Evolutionary conservation across 2,329 filamentous ascomycete species (phyloP), one percentile per base, ranked within the genome.

Genomic region (Incumbomyces lentus): DNA sequence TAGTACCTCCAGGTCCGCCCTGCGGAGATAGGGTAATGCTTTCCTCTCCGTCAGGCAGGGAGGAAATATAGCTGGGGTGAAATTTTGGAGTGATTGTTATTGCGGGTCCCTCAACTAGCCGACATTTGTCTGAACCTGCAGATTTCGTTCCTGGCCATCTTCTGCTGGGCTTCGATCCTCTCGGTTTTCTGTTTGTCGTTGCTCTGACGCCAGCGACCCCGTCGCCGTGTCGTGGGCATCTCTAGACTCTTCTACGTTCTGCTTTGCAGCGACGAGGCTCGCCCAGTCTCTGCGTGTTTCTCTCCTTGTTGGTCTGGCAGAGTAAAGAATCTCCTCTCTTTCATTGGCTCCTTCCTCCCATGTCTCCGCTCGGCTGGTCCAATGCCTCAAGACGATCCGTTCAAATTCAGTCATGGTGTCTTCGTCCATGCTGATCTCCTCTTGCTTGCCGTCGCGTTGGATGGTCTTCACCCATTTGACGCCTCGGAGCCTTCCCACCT

Each of bases 321-420:
- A 37, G 17, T 45, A 29, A 16, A 45, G 18, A 8, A 37, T 29
- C 12, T 19, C 12, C 42, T 45, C 42, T 19, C 42, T 22, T 29
- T 37, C 33, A 10, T 38, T 22, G 13, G 42, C 42, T 8, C 18
- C 34, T 31, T 26, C 18, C 19, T 45, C 42, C 42, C 42, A 45
- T 5, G 19, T 14, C 26, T 45, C 42, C 33, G 36, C 42, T n/a
- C 26, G 26, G 12, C 8, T 31, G 22, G 42, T 45, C 42, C 42
- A 45, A 37, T 45, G 42, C 34, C 42, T 36, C 42, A 45, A 30
- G 3, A 45, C 26, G 13, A 45, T 8, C n/a, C 49, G 36, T 39
- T 57, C 55, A 37, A 57, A 56, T 2, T 22, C 46, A 16, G 50
- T 54, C 44, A 57, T 49, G 4, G 40, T 47, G 16, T 57, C 55